Evolutionary conservation across 345 rosid genomes (phyloP).

Genomic region (Rhodamnia rubescens): DNA sequence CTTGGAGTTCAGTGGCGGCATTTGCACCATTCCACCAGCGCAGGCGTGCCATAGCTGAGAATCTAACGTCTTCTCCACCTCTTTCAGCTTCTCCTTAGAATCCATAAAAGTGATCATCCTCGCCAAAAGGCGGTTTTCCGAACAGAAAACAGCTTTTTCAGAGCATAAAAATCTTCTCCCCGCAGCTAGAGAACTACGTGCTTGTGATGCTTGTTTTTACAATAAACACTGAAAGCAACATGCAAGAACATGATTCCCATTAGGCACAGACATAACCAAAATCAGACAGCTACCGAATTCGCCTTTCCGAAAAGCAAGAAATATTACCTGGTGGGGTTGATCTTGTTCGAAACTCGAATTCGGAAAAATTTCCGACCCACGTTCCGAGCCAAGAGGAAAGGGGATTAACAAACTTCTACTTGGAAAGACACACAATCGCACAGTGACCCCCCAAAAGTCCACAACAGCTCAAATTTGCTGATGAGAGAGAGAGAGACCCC

Average conservation of each 20-base stretch:
- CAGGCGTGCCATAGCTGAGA: constrained; percentile 82
- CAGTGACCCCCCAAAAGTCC: constrained; percentile 1
- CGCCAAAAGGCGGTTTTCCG: not conserved
- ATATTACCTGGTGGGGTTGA: not conserved
- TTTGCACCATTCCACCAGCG: constrained; percentile 78
- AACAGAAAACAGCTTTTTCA: not conserved
- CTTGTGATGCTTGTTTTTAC: not conserved
- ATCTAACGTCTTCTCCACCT: constrained; percentile 46
- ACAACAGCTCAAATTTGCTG: constrained; percentile 9
- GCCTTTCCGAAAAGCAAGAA: not conserved
- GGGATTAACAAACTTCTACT: constrained; percentile 5
- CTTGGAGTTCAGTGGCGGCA: constrained; percentile 43
- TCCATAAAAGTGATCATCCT: constrained; percentile 68
- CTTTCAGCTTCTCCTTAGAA: constrained; percentile 41
- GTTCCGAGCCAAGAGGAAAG: not conserved
- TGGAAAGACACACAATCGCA: constrained; percentile 2
- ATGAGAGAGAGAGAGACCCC: not conserved
- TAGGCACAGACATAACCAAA: not conserved
- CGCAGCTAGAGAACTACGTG: not conserved
- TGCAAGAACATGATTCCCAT: not conserved
- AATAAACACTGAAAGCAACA: not conserved
- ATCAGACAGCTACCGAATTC: not conserved
- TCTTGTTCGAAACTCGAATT: not conserved
- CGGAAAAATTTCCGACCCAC: constrained; percentile 1
- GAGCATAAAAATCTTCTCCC: not conserved